Conservation (phyloP, 78 protist species). For the Dictyostelium brefeldianum region DNA sequence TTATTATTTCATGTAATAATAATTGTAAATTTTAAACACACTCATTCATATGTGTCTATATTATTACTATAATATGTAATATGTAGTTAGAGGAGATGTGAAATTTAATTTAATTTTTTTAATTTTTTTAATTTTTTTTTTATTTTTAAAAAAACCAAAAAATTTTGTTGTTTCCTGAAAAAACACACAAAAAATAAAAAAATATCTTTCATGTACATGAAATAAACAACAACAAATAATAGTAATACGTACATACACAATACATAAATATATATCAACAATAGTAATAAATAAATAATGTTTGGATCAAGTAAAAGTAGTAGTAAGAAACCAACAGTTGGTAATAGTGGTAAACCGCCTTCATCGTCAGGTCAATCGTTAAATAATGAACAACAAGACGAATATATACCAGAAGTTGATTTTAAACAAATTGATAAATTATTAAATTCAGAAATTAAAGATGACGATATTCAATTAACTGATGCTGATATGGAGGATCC, state of each 20-base stretch:
- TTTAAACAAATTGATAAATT: slow-evolving; percentile 36
- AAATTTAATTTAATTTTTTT: too few species aligned
- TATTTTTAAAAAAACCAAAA: too few species aligned
- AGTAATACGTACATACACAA: not conserved
- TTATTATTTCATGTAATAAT: not conserved
- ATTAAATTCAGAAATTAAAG: slow-evolving; percentile 45
- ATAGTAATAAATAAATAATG: not conserved
- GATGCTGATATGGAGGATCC: slow-evolving; percentile 76
- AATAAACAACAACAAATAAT: too few species aligned
- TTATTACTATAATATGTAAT: too few species aligned
- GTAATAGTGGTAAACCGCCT: not conserved
- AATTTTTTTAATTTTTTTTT: too few species aligned
- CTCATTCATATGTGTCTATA: too few species aligned
- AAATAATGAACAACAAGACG: not conserved
- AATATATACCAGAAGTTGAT: slow-evolving; percentile 29
- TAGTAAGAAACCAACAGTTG: not conserved
- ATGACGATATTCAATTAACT: slow-evolving; percentile 56
- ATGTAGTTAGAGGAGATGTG: too few species aligned
- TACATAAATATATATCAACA: not conserved
- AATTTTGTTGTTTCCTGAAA: too few species aligned
- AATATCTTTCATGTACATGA: too few species aligned
- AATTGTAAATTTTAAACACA: too few species aligned
- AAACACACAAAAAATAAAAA: too few species aligned
- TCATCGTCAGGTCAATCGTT: not conserved
- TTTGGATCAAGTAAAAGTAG: slow-evolving; percentile 1